Conservation (phyloP, 192 early-diverging fungal genomes). For the Backusella westeae region DNA sequence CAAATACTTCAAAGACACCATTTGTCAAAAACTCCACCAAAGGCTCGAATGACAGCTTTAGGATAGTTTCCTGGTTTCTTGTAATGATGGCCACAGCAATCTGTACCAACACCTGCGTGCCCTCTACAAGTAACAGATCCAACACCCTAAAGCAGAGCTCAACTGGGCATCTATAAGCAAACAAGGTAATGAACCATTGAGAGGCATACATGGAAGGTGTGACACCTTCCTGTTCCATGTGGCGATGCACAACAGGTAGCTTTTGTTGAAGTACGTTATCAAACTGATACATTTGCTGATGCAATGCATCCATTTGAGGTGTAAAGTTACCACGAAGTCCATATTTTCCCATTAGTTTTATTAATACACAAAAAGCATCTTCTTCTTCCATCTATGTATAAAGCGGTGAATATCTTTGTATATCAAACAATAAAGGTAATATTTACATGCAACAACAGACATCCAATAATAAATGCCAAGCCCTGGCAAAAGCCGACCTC, state of each 20-base stretch:
- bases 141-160: slow-evolving; percentile 83
- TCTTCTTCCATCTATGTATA: slow-evolving; percentile 87
- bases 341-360: slow-evolving; percentile 87
- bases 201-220: slow-evolving; percentile 94
- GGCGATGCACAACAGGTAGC: slow-evolving; percentile 75
- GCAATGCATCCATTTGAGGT: slow-evolving; percentile 87
- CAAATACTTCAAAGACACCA: slow-evolving; percentile 86
- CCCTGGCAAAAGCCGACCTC: slow-evolving; percentile 99
- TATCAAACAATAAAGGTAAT: not conserved
- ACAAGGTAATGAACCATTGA: slow-evolving; percentile 99
- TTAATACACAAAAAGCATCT: slow-evolving; percentile 92
- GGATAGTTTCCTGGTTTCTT: slow-evolving; percentile 73
- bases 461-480: slow-evolving; percentile 91
- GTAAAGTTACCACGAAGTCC: slow-evolving; percentile 88
- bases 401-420: not conserved
- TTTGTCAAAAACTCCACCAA: slow-evolving; percentile 88
- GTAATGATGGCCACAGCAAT: slow-evolving; percentile 88
- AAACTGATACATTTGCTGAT: slow-evolving; percentile 87
- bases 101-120: slow-evolving; percentile 79
- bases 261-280: slow-evolving; percentile 82
- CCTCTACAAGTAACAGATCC: slow-evolving; percentile 93
- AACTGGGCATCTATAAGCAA: slow-evolving; percentile 96
- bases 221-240: slow-evolving; percentile 84
- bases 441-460: slow-evolving; percentile 82
- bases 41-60: slow-evolving; percentile 79